Evolutionary conservation across 371 early-diverging fungal species (phyloP).

Genomic region (Phascolomyces articulosus): DNA sequence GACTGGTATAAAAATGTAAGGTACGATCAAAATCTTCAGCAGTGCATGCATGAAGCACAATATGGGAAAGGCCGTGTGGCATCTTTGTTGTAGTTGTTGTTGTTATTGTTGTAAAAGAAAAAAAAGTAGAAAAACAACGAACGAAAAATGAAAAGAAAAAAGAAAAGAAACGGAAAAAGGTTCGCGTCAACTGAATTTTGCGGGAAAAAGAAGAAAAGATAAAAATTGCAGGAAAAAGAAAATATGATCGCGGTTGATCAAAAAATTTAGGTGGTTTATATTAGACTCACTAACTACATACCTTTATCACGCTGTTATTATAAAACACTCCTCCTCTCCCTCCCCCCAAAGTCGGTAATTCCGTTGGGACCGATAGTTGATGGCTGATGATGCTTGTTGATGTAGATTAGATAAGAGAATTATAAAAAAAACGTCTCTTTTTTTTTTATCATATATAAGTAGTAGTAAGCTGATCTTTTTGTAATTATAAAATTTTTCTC

Average conservation of each 20-base stretch:
- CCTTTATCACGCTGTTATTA: too few relatives aligned
- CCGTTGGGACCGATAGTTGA: background rate
- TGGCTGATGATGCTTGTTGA: background rate
- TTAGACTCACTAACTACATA: too few relatives aligned
- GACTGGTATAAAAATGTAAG: constrained; percentile 53
- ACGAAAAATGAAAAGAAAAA: constrained; percentile 14
- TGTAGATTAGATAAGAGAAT: constrained; percentile 1
- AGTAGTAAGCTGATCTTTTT: too few relatives aligned
- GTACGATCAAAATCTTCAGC: constrained; percentile 36
- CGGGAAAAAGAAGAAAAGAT: background rate
- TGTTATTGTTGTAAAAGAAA: constrained; percentile 9
- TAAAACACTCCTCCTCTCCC: too few relatives aligned
- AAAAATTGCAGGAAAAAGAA: background rate
- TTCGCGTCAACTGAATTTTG: background rate
- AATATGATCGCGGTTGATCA: constrained; percentile 4
- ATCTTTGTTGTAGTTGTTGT: background rate
- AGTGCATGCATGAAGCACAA: constrained; percentile 54
- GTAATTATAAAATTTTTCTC: too few relatives aligned
- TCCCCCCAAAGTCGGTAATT: too few relatives aligned
- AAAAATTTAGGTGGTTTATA: background rate
- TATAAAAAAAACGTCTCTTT: background rate
- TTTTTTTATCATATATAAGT: background rate
- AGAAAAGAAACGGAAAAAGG: background rate
- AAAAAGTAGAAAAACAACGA: constrained; percentile 1
- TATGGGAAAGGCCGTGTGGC: constrained; percentile 58